These are phyloP conservation scores for Trichosporon asahii DNA, from an alignment of 1,284 basidiomycete genomes.

Conservation along the genomic window DNA sequence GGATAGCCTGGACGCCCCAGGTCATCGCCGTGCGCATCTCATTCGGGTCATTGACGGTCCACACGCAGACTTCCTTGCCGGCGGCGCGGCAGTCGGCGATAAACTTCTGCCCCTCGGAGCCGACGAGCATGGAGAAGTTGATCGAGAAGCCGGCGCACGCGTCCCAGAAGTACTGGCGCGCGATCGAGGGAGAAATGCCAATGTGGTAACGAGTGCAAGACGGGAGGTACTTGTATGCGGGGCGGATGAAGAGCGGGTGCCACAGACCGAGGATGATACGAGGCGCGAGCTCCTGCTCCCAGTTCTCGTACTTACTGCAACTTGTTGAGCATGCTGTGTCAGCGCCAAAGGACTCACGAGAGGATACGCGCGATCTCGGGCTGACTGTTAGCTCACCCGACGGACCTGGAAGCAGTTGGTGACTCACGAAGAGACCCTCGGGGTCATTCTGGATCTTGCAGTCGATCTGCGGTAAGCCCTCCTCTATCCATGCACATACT, in stretches of 20 bases:
- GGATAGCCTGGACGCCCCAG: conserved; percentile 86
- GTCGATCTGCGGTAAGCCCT: conserved; percentile 59
- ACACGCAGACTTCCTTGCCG: conserved; percentile 87
- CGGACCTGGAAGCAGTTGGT: no score
- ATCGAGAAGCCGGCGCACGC: conserved; percentile 87
- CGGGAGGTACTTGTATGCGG: conserved; percentile 72
- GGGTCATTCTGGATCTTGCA: conserved; percentile 94
- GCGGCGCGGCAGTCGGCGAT: conserved; percentile 70
- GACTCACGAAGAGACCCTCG: conserved; percentile 67
- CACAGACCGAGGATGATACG: conserved; percentile 81
- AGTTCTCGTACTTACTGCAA: conserved; percentile 60
- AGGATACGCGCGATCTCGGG: conserved; percentile 78
- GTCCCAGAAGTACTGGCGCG: conserved; percentile 87
- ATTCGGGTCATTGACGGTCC: conserved; percentile 90
- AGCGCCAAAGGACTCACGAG: conserved; percentile 41
- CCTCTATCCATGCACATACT: conserved; percentile 16
- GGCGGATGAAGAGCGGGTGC: conserved; percentile 85
- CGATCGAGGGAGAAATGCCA: conserved; percentile 66
- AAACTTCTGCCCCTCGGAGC: conserved; percentile 66
- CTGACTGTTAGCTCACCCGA: conserved; percentile 18
- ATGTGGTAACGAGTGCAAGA: conserved; percentile 79
- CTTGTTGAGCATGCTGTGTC: conserved; percentile 9
- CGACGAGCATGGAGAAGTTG: conserved; percentile 69
- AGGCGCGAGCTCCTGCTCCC: conserved; percentile 77
- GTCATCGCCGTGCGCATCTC: conserved; percentile 91